A percentile compares a stretch with the other conserved stretches of the same genome.
Conservation (phyloP, 2,329 filamentous ascomycete genomes). For the Trichoderma atroviride region DNA sequence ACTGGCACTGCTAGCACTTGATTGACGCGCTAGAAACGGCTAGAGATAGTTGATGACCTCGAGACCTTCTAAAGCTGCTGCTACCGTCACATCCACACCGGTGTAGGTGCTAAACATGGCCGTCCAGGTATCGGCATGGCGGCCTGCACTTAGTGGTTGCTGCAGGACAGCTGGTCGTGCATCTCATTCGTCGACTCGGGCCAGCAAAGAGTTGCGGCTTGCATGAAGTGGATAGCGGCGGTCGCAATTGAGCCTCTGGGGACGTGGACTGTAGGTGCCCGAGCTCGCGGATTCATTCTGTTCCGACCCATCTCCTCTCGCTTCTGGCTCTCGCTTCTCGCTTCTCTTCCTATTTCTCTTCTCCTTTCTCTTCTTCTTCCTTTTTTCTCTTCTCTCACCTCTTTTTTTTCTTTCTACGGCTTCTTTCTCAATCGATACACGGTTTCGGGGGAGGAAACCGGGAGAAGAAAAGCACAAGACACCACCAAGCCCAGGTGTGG, state of each 20-base stretch:
- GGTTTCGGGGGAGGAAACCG: background rate
- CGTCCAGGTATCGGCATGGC: background rate
- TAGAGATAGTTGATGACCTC: background rate
- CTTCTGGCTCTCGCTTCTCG: background rate
- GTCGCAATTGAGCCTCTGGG: background rate
- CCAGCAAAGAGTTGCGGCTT: conserved; percentile 7
- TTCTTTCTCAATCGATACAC: background rate
- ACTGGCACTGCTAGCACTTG: background rate
- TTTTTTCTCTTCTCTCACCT: background rate
- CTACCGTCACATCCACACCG: background rate
- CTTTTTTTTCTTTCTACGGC: background rate
- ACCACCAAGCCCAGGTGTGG: conserved; percentile 1
- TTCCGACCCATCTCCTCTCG: background rate
- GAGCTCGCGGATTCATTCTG: conserved; percentile 7
- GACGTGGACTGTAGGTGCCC: conserved; percentile 19
- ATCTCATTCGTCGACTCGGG: conserved; percentile 3
- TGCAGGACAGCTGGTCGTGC: conserved; percentile 5
- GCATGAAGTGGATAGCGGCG: conserved; percentile 4
- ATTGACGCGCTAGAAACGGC: background rate
- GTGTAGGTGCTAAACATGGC: background rate
- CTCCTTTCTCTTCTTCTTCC: background rate
- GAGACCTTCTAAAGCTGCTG: background rate
- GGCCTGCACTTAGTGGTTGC: conserved; percentile 1
- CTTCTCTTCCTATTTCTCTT: background rate
- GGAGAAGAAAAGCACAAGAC: conserved; percentile 3